Evolutionary conservation across 2,329 filamentous ascomycete genomes (phyloP), one percentile per base, ranked within the genome.

Genomic region (Acrocalymma vagum): DNA sequence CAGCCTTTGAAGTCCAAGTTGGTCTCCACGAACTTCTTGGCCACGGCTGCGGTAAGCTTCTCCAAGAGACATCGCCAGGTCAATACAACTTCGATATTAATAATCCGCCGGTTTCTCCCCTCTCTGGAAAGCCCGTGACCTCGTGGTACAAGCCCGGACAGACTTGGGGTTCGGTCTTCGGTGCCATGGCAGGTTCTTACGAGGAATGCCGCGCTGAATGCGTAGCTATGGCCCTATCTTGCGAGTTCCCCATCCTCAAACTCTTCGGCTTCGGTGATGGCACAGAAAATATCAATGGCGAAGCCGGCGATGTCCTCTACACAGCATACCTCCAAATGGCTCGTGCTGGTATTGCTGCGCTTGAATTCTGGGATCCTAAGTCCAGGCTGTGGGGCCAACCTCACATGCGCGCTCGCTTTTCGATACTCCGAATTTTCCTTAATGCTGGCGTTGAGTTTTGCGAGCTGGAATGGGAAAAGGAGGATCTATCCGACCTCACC

Each of bases 311-410:
- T 62, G 84, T 99, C 6, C 82, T 97, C 6, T 96, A 93, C 62
- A 84, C 86, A 0, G 86, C 88, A 3, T 99, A 97, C 69, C 81
- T 99, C 8, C 85, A 86, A 55, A 97, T 99, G 93, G 94, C 94
- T 10, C 84, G 92, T 24, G 90, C 91, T n/a, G 94, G 94, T 46
- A 78, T 99, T 29, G 83, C 85, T 5, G 88, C 92, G 1, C 80
- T 97, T 15, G 93, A 97, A 67, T 90, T 94, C 78, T 97, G 91
- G 91, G 91, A 96, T 62, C 91, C 91, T 5, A 92, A 92, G 74
- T 85, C 81, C 58, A 79, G 85, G 53, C 96, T 95, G 74, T 96
- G 92, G 92, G 92, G 92, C 7, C 92, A 96, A 51, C 59, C 60
- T 14, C 91, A 96, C 66, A 95, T 90, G 72, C 90, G 95, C 72